Evolutionary conservation across 257 asterid genomes (phyloP).

Genomic region (Solanum raphanifolium): DNA sequence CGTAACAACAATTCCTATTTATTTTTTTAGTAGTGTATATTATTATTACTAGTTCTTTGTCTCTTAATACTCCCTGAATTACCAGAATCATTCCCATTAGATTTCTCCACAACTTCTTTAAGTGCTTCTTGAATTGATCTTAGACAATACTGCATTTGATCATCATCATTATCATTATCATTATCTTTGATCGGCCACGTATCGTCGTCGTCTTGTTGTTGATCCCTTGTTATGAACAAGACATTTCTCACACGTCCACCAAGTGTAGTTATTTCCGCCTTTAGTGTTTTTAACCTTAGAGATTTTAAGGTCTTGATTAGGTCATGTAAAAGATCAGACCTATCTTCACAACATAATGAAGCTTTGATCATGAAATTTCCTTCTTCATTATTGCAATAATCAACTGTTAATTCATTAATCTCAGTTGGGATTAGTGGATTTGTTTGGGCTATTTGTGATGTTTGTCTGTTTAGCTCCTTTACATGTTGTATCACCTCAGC

Average conservation of each 20-base stretch:
- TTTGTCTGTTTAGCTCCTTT: slow-evolving; percentile 71
- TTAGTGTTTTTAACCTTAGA: slow-evolving; percentile 41
- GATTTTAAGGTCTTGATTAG: slow-evolving; percentile 65
- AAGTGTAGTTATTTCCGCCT: slow-evolving; percentile 69
- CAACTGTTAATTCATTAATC: slow-evolving; percentile 58
- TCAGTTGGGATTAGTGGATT: slow-evolving; percentile 49
- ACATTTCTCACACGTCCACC: slow-evolving; percentile 78
- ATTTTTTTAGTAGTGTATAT: background rate
- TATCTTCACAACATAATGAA: slow-evolving; percentile 76
- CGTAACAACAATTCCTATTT: background rate
- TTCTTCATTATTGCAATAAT: slow-evolving; percentile 27
- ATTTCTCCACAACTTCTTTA: slow-evolving; percentile 59
- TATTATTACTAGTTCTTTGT: slow-evolving; percentile 47
- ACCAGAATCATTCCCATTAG: slow-evolving; percentile 39
- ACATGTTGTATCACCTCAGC: slow-evolving; percentile 91
- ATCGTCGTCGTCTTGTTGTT: background rate
- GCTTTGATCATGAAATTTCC: slow-evolving; percentile 53
- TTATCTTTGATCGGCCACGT: background rate
- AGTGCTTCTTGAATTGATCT: slow-evolving; percentile 66
- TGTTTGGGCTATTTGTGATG: slow-evolving; percentile 47
- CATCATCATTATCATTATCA: slow-evolving; percentile 5
- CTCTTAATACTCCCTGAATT: slow-evolving; percentile 52
- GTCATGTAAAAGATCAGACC: slow-evolving; percentile 73
- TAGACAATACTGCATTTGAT: slow-evolving; percentile 20
- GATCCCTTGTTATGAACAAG: slow-evolving; percentile 52